Evolutionary conservation across 2,329 filamentous ascomycete species (phyloP).

Genomic region (Calonectria pseudoturangicola): DNA sequence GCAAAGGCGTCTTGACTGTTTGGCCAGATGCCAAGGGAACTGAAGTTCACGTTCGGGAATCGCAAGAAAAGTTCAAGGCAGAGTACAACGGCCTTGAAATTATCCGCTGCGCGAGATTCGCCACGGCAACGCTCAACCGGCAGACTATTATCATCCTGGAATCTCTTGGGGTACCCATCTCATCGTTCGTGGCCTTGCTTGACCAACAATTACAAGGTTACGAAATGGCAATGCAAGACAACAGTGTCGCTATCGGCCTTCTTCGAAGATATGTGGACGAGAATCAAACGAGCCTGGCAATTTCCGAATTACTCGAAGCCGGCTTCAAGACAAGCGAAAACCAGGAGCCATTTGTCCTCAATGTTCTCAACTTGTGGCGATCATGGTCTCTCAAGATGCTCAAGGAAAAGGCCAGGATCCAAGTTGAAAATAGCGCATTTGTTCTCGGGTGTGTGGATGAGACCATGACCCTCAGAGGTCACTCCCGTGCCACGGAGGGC

Average conservation of each 20-base stretch:
- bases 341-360: slow-evolving; percentile 87
- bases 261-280: slow-evolving; percentile 87
- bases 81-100: slow-evolving; percentile 86
- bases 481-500: slow-evolving; percentile 71
- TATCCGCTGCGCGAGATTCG: slow-evolving; percentile 85
- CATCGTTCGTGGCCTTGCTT: slow-evolving; percentile 81
- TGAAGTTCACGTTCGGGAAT: slow-evolving; percentile 86
- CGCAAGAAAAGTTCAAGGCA: slow-evolving; percentile 90
- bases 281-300: slow-evolving; percentile 84
- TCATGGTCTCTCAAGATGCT: slow-evolving; percentile 92
- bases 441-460: slow-evolving; percentile 94
- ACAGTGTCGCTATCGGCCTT: slow-evolving; percentile 77
- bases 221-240: slow-evolving; percentile 80
- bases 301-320: slow-evolving; percentile 85
- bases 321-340: slow-evolving; percentile 81
- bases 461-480: slow-evolving; percentile 83
- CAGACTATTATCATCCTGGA: slow-evolving; percentile 93
- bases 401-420: slow-evolving; percentile 93
- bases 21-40: slow-evolving; percentile 80
- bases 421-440: slow-evolving; percentile 88
- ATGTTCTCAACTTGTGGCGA: slow-evolving; percentile 88
- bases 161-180: slow-evolving; percentile 81
- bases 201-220: slow-evolving; percentile 80
- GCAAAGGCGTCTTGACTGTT: slow-evolving; percentile 89
- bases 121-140: slow-evolving; percentile 88